phyloP scores from a whole-genome alignment of 495 filamentous ascomycete genomes.

The Aspergillus bertholletiae region DNA sequence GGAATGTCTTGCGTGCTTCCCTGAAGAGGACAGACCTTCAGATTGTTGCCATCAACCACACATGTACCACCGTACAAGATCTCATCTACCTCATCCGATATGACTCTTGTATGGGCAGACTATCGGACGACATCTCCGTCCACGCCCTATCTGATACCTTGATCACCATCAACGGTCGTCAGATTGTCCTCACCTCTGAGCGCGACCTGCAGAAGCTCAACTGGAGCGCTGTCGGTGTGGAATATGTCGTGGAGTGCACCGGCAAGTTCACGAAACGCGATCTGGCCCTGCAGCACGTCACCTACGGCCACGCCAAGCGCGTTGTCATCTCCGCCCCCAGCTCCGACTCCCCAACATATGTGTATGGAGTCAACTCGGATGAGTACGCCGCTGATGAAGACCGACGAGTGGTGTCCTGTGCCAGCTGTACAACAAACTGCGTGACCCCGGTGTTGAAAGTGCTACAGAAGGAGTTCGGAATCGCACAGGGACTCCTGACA shows the following conservation, averaged over 20 bases:
- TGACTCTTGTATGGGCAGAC: conserved; percentile 32
- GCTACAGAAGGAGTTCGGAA: conserved; percentile 26
- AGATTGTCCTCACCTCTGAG: conserved; percentile 31
- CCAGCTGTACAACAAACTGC: conserved; percentile 37
- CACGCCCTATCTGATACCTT: conserved; percentile 23
- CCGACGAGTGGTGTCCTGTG: conserved; percentile 27
- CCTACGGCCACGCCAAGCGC: conserved; percentile 29
- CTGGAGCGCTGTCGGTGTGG: conserved; percentile 27
- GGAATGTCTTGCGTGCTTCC: conserved; percentile 34
- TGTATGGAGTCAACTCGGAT: conserved; percentile 34
- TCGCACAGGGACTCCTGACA: conserved; percentile 31
- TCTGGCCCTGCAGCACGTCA: conserved; percentile 28
- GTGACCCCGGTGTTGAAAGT: conserved; percentile 34
- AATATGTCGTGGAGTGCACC: conserved; percentile 35
- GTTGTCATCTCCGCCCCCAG: conserved; percentile 34
- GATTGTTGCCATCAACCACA: conserved; percentile 36
- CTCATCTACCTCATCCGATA: conserved; percentile 37
- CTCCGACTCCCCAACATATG: conserved; percentile 32
- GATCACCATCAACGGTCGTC: conserved; percentile 23
- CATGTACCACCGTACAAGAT: conserved; percentile 29
- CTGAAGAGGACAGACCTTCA: conserved; percentile 28
- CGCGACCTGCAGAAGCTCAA: conserved; percentile 32
- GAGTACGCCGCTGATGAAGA: conserved; percentile 22
- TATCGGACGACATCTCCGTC: conserved; percentile 25
- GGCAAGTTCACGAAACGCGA: conserved; percentile 36